A percentile compares a stretch with the other conserved stretches of the same genome.
These are phyloP conservation scores for Ganoderma resinaceum DNA, from an alignment of 1,284 basidiomycete species.

Conservation along the genomic window DNA sequence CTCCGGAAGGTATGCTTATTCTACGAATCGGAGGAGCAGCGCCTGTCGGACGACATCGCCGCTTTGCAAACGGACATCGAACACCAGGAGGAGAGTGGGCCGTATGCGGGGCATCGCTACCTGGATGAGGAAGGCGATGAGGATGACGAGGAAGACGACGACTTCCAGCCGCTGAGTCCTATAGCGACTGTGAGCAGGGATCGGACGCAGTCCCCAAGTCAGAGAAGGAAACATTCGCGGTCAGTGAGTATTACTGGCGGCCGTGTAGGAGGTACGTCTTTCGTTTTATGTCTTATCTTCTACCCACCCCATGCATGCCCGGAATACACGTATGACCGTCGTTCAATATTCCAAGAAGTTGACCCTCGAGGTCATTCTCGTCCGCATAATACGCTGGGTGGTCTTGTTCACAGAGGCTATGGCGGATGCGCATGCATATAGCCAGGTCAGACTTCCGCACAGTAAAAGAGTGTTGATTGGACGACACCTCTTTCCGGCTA, in stretches of 20 bases:
- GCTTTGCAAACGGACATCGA: slow-evolving; percentile 73
- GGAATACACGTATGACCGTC: too few species aligned
- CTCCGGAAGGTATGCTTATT: slow-evolving; percentile 85
- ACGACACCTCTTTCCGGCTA: too few species aligned
- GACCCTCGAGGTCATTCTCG: too few species aligned
- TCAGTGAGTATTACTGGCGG: slow-evolving; percentile 40
- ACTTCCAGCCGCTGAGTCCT: slow-evolving; percentile 39
- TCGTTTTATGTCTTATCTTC: background rate
- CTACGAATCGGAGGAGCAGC: slow-evolving; percentile 81
- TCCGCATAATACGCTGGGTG: too few species aligned
- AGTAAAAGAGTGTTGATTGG: too few species aligned
- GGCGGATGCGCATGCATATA: too few species aligned
- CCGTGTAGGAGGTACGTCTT: slow-evolving; percentile 33
- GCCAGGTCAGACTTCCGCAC: too few species aligned
- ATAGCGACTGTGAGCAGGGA: slow-evolving; percentile 28
- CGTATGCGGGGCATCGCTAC: slow-evolving; percentile 53
- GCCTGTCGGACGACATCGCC: slow-evolving; percentile 69
- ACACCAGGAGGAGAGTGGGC: slow-evolving; percentile 71
- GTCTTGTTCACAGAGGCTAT: too few species aligned
- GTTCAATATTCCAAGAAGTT: too few species aligned
- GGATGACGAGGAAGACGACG: slow-evolving; percentile 71
- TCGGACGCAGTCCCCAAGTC: slow-evolving; percentile 35
- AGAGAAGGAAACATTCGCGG: slow-evolving; percentile 44
- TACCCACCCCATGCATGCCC: too few species aligned
- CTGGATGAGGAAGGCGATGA: slow-evolving; percentile 65